These are phyloP conservation scores for Pythium utonaiense DNA, from an alignment of 352 stramenopile genomes.

Conservation along the genomic window DNA sequence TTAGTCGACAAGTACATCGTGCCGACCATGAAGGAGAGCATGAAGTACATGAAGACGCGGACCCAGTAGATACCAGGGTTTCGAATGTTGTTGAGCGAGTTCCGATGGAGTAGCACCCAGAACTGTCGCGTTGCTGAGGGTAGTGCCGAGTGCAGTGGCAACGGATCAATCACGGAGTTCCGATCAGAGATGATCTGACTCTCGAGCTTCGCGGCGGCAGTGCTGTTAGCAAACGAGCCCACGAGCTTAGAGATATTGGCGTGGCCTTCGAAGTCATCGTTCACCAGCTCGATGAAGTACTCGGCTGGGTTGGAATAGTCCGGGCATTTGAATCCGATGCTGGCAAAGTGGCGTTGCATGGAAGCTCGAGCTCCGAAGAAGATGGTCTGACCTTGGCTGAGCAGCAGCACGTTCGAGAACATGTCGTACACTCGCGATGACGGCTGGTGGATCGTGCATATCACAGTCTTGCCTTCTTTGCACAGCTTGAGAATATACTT, in stretches of 20 bases:
- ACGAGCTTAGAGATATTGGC: slow-evolving; percentile 17
- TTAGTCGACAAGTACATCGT: slow-evolving; percentile 70
- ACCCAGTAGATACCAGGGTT: slow-evolving; percentile 71
- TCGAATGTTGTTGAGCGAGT: slow-evolving; percentile 55
- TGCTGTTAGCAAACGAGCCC: slow-evolving; percentile 3
- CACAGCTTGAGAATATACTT: slow-evolving; percentile 49
- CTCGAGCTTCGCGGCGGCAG: background rate
- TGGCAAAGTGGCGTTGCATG: slow-evolving; percentile 43
- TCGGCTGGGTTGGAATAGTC: slow-evolving; percentile 62
- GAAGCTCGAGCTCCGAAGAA: slow-evolving; percentile 83
- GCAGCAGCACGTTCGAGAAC: slow-evolving; percentile 57
- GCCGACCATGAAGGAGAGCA: slow-evolving; percentile 62
- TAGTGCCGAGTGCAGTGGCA: slow-evolving; percentile 32
- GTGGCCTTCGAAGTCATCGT: slow-evolving; percentile 38
- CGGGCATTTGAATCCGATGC: slow-evolving; percentile 45
- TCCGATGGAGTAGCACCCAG: slow-evolving; percentile 43
- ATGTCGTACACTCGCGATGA: slow-evolving; percentile 67
- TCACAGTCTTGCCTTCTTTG: slow-evolving; percentile 57
- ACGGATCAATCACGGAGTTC: slow-evolving; percentile 26
- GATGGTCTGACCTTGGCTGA: slow-evolving; percentile 71
- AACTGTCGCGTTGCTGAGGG: slow-evolving; percentile 54
- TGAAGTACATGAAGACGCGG: slow-evolving; percentile 67
- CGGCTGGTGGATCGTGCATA: slow-evolving; percentile 87
- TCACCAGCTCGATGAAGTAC: slow-evolving; percentile 34
- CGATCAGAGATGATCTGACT: slow-evolving; percentile 30